Evolutionary conservation across 2,329 filamentous ascomycete genomes (phyloP).

Genomic region (Grosmannia huntii): DNA sequence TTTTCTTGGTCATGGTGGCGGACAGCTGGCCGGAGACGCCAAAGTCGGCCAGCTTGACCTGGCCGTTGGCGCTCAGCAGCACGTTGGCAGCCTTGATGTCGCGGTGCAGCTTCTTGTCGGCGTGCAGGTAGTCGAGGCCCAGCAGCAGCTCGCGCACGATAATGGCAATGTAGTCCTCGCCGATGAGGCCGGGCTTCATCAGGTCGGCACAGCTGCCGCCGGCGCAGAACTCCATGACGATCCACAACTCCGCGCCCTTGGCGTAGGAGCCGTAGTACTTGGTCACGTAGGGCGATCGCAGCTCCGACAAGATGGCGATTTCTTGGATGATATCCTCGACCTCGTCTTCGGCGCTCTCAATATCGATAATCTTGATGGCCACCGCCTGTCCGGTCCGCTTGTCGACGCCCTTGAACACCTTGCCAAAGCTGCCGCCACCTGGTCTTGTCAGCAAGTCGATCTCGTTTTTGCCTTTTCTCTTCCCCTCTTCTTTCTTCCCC

Average conservation of each 20-base stretch:
- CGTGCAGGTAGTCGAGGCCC: constrained; percentile 84
- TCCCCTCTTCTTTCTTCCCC: too few relatives aligned
- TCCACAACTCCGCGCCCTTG: constrained; percentile 94
- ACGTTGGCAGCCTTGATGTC: constrained; percentile 98
- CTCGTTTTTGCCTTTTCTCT: too few relatives aligned
- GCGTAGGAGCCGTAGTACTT: constrained; percentile 97
- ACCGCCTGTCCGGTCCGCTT: constrained; percentile 87
- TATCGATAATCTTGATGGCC: constrained; percentile 97
- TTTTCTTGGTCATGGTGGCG: constrained; percentile 98
- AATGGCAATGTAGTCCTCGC: constrained; percentile 94
- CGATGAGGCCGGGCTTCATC: constrained; percentile 83
- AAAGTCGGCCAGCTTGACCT: constrained; percentile 96
- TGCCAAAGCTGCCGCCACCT: constrained; percentile 96
- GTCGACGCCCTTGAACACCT: constrained; percentile 97
- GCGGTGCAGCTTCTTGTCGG: constrained; percentile 88
- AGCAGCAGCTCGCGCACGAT: constrained; percentile 82
- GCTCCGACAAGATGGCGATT: constrained; percentile 90
- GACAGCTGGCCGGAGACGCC: constrained; percentile 93
- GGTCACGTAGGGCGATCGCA: constrained; percentile 92
- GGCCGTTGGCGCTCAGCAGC: constrained; percentile 74
- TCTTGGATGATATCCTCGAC: constrained; percentile 99
- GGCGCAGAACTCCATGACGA: constrained; percentile 98
- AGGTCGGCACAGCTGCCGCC: constrained; percentile 92
- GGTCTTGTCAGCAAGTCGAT: constrained; percentile 13
- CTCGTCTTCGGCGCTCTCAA: constrained; percentile 97